phyloP scores from a whole-genome alignment of 2,329 filamentous ascomycete species.

The Cladorrhinum sp. region DNA sequence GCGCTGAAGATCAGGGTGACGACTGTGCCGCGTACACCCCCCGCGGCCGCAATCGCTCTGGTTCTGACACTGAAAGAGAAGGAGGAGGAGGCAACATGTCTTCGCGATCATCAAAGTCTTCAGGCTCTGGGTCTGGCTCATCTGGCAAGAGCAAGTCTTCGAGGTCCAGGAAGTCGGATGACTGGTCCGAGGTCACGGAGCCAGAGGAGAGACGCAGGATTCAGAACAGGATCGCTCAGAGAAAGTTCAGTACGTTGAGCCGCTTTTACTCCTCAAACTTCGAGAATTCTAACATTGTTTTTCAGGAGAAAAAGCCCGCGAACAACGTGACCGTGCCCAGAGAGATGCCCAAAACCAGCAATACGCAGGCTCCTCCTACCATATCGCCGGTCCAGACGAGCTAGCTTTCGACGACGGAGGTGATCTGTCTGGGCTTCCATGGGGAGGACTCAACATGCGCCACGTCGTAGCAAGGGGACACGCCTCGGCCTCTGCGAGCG shows the following conservation, averaged over 20 bases:
- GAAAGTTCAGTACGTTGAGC: constrained; percentile 65
- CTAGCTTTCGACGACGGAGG: constrained; percentile 44
- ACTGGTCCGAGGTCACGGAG: constrained; percentile 69
- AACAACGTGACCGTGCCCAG: constrained; percentile 63
- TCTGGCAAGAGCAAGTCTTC: constrained; percentile 34
- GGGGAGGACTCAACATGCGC: constrained; percentile 66
- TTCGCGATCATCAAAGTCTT: constrained; percentile 30
- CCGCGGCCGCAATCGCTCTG: constrained; percentile 21
- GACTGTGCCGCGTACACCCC: constrained; percentile 11
- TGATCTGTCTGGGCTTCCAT: constrained; percentile 64
- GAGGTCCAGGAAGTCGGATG: constrained; percentile 46
- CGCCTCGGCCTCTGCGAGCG: constrained; percentile 9
- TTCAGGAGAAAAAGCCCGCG: constrained; percentile 66
- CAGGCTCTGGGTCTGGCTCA: constrained; percentile 17
- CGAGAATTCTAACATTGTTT: constrained; percentile 9
- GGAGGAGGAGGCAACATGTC: constrained; percentile 30
- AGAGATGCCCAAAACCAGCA: constrained; percentile 62
- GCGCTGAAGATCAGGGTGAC: constrained; percentile 6
- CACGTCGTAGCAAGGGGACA: constrained; percentile 48
- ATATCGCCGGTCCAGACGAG: constrained; percentile 55
- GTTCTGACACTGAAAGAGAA: constrained; percentile 32
- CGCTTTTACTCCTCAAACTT: background rate
- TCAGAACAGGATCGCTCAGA: constrained; percentile 72
- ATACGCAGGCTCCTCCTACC: constrained; percentile 62
- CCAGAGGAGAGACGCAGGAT: constrained; percentile 70